Percentiles rank a stretch among this genome's conserved stretches.
phyloP scores from a whole-genome alignment of 164 flowering plant species.

The Liriodendron chinense region DNA sequence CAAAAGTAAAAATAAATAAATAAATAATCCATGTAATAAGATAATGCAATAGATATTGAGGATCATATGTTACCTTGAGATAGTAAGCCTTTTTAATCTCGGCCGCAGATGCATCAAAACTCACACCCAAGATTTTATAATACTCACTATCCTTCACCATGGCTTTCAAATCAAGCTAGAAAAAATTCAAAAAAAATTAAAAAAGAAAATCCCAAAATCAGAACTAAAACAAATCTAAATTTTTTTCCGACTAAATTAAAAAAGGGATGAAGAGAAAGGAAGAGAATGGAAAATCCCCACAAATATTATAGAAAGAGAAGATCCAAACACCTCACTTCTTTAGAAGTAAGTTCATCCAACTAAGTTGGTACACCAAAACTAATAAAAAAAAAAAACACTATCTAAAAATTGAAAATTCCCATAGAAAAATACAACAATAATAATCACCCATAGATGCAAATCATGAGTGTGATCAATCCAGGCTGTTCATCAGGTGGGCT shows the following conservation, averaged over 20 bases:
- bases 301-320: background rate
- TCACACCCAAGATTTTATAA: conserved; percentile 77
- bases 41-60: background rate
- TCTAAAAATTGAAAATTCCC: too few relatives aligned
- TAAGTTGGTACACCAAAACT: too few relatives aligned
- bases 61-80: conserved; percentile 44
- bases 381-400: too few relatives aligned
- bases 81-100: conserved; percentile 93
- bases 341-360: background rate
- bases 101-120: conserved; percentile 52
- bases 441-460: background rate
- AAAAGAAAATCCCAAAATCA: background rate
- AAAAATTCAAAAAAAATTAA: background rate
- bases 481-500: background rate
- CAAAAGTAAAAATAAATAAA: background rate
- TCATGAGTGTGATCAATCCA: background rate
- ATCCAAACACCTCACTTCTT: background rate
- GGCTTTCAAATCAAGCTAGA: conserved; percentile 1
- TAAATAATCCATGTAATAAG: background rate
- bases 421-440: too few relatives aligned
- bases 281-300: background rate
- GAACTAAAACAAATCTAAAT: background rate
- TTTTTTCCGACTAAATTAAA: too few relatives aligned
- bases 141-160: conserved; percentile 81
- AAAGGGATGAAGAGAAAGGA: background rate